Base-by-base conservation (phyloP, 2,329 filamentous ascomycete genomes). In the Pleomassaria siparia region DNA sequence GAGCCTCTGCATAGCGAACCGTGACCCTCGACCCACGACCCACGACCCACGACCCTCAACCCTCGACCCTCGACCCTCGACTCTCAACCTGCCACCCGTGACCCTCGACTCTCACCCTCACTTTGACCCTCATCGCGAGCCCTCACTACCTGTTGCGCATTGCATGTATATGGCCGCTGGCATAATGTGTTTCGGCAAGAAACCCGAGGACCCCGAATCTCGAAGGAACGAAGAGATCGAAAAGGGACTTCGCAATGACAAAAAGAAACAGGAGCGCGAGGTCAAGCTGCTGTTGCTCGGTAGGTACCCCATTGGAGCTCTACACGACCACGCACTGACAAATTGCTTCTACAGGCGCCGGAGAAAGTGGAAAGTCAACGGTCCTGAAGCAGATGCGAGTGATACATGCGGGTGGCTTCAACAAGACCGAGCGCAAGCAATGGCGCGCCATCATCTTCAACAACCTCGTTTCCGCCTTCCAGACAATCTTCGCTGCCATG, bases 331-430 rank as follows among this genome's bases (percentile, higher is more conserved):
- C n/a, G n/a, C 29, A 53, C 66, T 71, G 56, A 74, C 66, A 44
- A 53, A 29, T 42, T 46, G 45, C 29, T n/a, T 30, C 30, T 55
- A 55, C 60, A 96, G 91, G 92, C 72, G 92, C 92, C 63, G 92
- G 92, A 67, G 92, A 97, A 75, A 94, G 88, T 49, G 89, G 92
- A 57, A 97, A 97, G 75, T 96, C 92, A 8, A 97, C 92, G 1
- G 91, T 97, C 50, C 83, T 97, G 57, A 97, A 97, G 77, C 92
- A 97, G 79, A 97, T 99, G 94, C 92, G 92, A 72, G 85, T 99
- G 72, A 96, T 99, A 62, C 94, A 97, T 71, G 85, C 90, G 12
- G 86, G 91, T 71, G 92, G 94, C 42, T 97, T 97, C 76, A 89
- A 85, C 65, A 88, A 89, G 63, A 85, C 83, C 55, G 94, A 97